A percentile compares a stretch with the other conserved stretches of the same genome.
These are phyloP conservation scores for Calonectria honghensis DNA, from an alignment of 2,329 filamentous ascomycete genomes.

Conservation along the genomic window DNA sequence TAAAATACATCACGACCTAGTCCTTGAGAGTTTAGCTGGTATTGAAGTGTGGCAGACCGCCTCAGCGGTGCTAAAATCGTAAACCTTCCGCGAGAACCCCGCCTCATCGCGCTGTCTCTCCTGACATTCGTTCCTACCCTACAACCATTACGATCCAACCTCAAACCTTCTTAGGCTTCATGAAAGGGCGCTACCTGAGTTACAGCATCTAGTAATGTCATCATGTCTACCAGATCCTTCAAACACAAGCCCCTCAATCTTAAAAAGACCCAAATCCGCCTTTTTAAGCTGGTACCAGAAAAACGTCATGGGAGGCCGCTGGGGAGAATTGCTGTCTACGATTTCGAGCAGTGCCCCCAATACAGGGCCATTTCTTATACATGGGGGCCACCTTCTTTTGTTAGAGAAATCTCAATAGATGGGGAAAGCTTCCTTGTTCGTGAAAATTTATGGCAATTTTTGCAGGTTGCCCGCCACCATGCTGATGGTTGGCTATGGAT, in stretches of 20 bases:
- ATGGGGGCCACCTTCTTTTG: background rate
- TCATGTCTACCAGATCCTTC: background rate
- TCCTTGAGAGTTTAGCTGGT: too few relatives aligned
- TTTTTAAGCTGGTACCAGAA: background rate
- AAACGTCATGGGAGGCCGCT: background rate
- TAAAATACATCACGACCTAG: too few relatives aligned
- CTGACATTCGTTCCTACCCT: too few relatives aligned
- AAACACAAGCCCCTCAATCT: background rate
- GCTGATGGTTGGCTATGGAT: background rate
- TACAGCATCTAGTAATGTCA: background rate
- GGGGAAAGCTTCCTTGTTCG: background rate
- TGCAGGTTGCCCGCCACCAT: background rate
- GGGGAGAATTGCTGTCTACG: background rate
- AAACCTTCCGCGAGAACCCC: too few relatives aligned
- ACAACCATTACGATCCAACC: too few relatives aligned
- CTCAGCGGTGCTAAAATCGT: too few relatives aligned
- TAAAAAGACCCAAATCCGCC: background rate
- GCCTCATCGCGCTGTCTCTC: too few relatives aligned
- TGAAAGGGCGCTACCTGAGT: background rate
- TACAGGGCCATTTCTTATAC: constrained; percentile 3
- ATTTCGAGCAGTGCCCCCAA: background rate
- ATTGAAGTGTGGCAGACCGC: too few relatives aligned
- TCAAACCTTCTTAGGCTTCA: background rate
- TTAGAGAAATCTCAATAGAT: background rate
- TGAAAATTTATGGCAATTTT: background rate